Evolutionary conservation across 805 yeast genomes (phyloP), one percentile per base, ranked within the genome.

Genomic region (Nakazawaea anatomiae): DNA sequence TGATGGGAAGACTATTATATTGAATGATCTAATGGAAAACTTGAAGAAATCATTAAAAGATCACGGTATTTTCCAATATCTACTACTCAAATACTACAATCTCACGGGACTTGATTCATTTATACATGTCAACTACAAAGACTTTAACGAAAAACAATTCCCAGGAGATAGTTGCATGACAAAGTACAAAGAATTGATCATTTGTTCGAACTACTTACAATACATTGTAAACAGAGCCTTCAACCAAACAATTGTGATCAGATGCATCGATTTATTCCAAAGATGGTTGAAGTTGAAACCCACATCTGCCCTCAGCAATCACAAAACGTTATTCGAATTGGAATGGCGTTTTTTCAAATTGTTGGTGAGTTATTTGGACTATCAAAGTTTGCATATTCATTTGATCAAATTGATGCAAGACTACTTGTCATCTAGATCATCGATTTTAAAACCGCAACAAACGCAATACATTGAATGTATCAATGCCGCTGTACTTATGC

Each of bases 301-400:
- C 5, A 39, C 42, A n/a, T 47, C 53, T 4, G 18, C 29, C 32
- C 14, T 27, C 45, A 12, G 41, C 29, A 18, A 36, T 18, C 32
- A 41, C 25, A 41, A 43, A 14, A 11, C 28, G 7, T 50, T 65
- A 25, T 45, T 57, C 6, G 44, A 51, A 0, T 62, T 62, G 53
- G 78, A 74, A 49, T 46, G 55, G 28, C 62, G 62, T 4, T 62
- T 75, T 12, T 44, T 71, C 25, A 43, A 48, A 12, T 53, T 55
- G 25, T 44, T 66, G 0, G 34, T 64, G 3, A 50, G 52, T 5
- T 63, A 58, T 40, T 57, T 74, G 39, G 50, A 54, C 5, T 58
- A 58, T 50, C 57, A 62, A 36, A 48, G 55, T 30, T 41, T 62
- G 9, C 40, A 53, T 31, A 30, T 48, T 1, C 49, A 57, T 42